Percentiles rank a stretch among this genome's conserved stretches.
Evolutionary conservation across 345 rosid species (phyloP).

Genomic region (Lepidium africanum): DNA sequence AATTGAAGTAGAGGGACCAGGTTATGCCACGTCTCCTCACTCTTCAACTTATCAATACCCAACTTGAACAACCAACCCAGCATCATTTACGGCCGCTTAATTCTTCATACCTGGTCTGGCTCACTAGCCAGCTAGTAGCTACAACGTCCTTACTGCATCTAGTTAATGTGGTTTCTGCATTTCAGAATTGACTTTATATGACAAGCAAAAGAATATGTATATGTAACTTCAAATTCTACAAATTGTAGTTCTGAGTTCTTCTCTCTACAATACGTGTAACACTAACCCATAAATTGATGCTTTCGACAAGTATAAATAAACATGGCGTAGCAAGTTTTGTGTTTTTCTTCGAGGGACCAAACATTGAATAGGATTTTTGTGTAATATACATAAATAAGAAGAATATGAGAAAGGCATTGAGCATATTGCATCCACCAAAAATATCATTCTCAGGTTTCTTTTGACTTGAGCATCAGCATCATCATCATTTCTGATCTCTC

Average conservation of each 20-base stretch:
- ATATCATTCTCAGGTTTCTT: slow-evolving; percentile 15
- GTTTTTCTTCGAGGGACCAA: not conserved
- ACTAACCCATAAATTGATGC: not conserved
- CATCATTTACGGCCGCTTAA: not conserved
- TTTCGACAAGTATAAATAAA: slow-evolving; percentile 2
- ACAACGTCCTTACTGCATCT: too few species aligned
- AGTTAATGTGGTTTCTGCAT: too few species aligned
- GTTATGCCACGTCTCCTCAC: slow-evolving; percentile 35
- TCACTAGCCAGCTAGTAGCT: not conserved
- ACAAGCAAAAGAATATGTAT: not conserved
- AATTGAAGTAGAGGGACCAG: slow-evolving; percentile 20
- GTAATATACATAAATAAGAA: slow-evolving; percentile 18
- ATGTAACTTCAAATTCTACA: not conserved
- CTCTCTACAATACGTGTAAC: not conserved
- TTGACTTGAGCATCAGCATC: slow-evolving; percentile 2
- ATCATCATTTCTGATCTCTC: not conserved
- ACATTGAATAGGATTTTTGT: not conserved
- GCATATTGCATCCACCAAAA: slow-evolving; percentile 9
- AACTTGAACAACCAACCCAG: not conserved
- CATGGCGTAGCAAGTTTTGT: slow-evolving; percentile 15
- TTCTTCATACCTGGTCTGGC: not conserved
- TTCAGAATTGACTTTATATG: too few species aligned
- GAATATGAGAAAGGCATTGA: not conserved
- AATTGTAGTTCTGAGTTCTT: not conserved
- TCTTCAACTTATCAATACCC: slow-evolving; percentile 11